Evolutionary conservation across 176 grass and related monocot genomes (phyloP).

Genomic region (Juncus effusus): DNA sequence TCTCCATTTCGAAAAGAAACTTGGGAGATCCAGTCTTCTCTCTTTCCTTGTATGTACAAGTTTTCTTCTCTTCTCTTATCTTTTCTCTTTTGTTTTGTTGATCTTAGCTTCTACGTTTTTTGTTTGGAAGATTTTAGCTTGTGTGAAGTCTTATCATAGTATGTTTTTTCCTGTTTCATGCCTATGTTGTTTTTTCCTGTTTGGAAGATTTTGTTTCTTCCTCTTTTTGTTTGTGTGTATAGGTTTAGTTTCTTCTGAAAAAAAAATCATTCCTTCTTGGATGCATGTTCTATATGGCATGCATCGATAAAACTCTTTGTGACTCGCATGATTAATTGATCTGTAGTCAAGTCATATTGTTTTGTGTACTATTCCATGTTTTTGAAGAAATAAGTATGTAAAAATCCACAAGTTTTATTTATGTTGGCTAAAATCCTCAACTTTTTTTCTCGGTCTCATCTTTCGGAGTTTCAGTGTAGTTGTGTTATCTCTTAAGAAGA

Average conservation of each 20-base stretch:
- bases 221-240: not conserved
- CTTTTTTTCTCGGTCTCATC: too few species aligned
- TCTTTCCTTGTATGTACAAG: not conserved
- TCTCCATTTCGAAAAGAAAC: not conserved
- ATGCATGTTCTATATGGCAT: too few species aligned
- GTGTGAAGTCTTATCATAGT: not conserved
- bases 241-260: too few species aligned
- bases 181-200: not conserved
- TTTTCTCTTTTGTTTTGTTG: not conserved
- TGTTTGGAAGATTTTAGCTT: not conserved
- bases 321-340: too few species aligned
- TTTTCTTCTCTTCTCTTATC: not conserved
- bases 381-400: not conserved
- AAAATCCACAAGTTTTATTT: not conserved
- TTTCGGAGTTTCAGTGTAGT: too few species aligned
- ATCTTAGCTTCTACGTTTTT: not conserved
- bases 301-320: too few species aligned
- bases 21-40: not conserved
- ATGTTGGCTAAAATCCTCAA: not conserved
- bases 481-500: too few species aligned
- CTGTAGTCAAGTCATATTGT: too few species aligned
- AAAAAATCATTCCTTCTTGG: too few species aligned
- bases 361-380: too few species aligned
- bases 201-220: not conserved
- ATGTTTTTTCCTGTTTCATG: conserved; percentile 3